Evolutionary conservation across 2,329 filamentous ascomycete species (phyloP), one percentile per base, ranked within the genome.

Genomic region (Penicillium hordei): DNA sequence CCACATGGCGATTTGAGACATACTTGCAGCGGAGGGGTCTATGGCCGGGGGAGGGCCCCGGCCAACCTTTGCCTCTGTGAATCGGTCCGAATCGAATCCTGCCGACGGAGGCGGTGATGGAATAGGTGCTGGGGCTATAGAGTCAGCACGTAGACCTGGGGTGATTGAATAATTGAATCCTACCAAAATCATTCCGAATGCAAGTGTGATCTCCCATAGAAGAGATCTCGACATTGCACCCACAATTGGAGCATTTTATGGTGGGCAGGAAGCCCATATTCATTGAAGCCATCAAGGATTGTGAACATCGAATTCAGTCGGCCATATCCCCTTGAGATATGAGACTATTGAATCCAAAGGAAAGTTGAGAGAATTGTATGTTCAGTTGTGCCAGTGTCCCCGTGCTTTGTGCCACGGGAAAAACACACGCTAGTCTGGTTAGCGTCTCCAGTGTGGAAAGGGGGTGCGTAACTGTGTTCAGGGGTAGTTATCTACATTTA

Each of bases 131-230:
- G 59, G 54, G 38, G 56, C 58, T 60, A 48, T 39, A 12, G 19
- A 46, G 19, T 62, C 23, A 52, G 52, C 36, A 52, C n/a, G 17
- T 25, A 33, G 31, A 33, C 40, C 17, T 31, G 19, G 7, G 21
- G 7, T 21, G 40, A 40, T 48, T 52, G 52, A 59, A 17, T 38
- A 52, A 52, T n/a, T 9, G 13, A 29, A 33, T 56, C 67, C 60
- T 77, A 75, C 79, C 70, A 59, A 77, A 70, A 55, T 70, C 64
- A 60, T 74, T 59, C 58, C 74, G 77, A 45, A 74, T 74, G 74
- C 92, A 96, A 60, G 90, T 73, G 78, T 96, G 92, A 61, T 95
- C 91, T 60, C 90, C 91, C 88, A 96, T 89, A 73, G 87, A 80
- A 40, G 89, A 88, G 65, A 96, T 94, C 70, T 93, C 88, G 59